Conservation (phyloP, 179 eudicot species). For the Actinidia chinensis region DNA sequence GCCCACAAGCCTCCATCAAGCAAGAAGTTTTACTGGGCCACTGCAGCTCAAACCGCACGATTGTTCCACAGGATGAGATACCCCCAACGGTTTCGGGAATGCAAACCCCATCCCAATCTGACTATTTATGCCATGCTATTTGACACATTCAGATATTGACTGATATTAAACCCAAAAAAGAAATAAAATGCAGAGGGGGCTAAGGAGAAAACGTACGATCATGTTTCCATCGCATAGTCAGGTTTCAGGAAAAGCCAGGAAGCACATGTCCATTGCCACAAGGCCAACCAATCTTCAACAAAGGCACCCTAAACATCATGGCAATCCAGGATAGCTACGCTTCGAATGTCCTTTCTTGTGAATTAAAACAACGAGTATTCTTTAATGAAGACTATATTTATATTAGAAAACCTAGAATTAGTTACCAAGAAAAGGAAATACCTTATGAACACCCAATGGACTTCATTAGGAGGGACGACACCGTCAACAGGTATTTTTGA, state of each 20-base stretch:
- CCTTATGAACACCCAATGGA: slow-evolving; percentile 85
- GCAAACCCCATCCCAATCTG: not conserved
- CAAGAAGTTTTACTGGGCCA: not conserved
- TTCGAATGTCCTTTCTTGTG: too few species aligned
- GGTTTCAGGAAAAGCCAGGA: not conserved
- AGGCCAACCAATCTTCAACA: not conserved
- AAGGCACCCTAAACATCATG: slow-evolving; percentile 7
- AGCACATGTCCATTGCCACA: not conserved
- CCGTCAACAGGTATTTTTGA: slow-evolving; percentile 86
- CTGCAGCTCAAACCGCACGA: not conserved
- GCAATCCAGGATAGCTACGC: not conserved
- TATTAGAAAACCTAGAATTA: slow-evolving; percentile 12
- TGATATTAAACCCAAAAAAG: not conserved
- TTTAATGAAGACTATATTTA: not conserved
- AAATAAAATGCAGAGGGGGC: not conserved
- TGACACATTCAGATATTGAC: not conserved
- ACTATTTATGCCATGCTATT: not conserved
- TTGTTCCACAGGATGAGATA: not conserved
- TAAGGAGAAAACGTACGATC: not conserved
- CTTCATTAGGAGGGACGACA: slow-evolving; percentile 77
- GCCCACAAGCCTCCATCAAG: slow-evolving; percentile 3
- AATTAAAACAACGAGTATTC: not conserved
- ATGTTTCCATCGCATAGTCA: not conserved
- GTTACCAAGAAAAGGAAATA: too few species aligned
- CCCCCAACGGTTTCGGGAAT: not conserved